Evolutionary conservation across 306 rosid species (phyloP), one percentile per base, ranked within the genome.

Genomic region (Castanea sativa): DNA sequence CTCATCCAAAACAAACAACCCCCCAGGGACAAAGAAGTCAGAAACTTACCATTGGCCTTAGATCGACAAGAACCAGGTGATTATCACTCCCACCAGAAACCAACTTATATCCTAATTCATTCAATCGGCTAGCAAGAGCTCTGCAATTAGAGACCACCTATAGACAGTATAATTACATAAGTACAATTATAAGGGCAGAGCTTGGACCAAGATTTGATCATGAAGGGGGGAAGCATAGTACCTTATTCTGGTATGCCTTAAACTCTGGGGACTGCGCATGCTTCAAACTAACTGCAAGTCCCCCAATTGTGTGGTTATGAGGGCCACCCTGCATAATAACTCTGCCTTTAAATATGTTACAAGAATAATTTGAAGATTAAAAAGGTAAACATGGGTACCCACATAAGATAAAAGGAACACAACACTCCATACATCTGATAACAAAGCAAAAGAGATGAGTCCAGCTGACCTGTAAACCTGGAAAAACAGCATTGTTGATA

Each of bases 51-150:
- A 90, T 82, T 38, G 98, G 97, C 83, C 99, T 90, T 58, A 95
- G 85, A 85, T 95, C 99, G 16, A 95, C 94, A 82, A 95, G 99
- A 85, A 88, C 96, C 78, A 95, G 83, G 78, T 92, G 99, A 85
- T 95, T 95, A 80, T 92, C 97, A 73, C 91, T 95, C 58, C 98
- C 99, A 73, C 97, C 99, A 81, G 99, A 95, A 83, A 95, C 97
- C 79, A 95, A 86, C 84, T 85, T 92, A 85, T 92, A 90, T 23
- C 92, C 97, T 11, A 85, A 90, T 76, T 90, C 91, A 1, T 64
- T 74, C 71, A 95, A 86, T 81, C 91, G 89, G 57, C 70, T 76
- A 2, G 97, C 97, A 77, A 92, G 97, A 87, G 97, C 94, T 88
- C 94, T 82, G 57, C 95, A 90, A 87, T 92, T 95, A 70, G 98